Percentiles rank a stretch among this genome's conserved stretches.
phyloP scores from a whole-genome alignment of 495 filamentous ascomycete genomes.

The Hypoxylon crocopeplum region DNA sequence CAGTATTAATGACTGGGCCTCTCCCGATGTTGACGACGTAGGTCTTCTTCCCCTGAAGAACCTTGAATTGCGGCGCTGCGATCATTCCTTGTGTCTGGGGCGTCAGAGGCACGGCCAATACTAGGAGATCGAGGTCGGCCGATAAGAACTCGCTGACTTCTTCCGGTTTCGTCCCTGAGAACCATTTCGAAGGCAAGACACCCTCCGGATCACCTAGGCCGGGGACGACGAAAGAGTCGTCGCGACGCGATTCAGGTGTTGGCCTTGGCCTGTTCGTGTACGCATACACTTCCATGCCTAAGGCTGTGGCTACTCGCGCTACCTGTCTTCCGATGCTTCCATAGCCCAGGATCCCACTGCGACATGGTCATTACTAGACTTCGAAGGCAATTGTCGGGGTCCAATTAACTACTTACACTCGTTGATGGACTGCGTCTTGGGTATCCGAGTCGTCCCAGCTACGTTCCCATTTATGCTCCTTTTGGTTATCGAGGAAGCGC shows the following conservation, averaged over 20 bases:
- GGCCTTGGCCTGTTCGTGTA: conserved; percentile 72
- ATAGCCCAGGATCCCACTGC: conserved; percentile 80
- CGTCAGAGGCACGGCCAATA: conserved; percentile 79
- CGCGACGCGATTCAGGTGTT: conserved; percentile 61
- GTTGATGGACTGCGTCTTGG: conserved; percentile 53
- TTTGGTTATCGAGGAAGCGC: conserved; percentile 60
- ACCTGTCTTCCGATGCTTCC: conserved; percentile 83
- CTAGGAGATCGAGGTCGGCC: conserved; percentile 74
- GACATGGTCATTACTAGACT: neutral
- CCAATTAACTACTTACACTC: conserved; percentile 48
- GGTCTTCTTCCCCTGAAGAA: conserved; percentile 62
- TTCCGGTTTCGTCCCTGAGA: conserved; percentile 66
- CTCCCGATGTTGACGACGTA: conserved; percentile 79
- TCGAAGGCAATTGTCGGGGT: neutral
- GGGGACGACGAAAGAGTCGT: conserved; percentile 72
- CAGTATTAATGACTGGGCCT: conserved; percentile 73
- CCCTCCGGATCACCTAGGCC: conserved; percentile 82
- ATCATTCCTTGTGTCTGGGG: conserved; percentile 69
- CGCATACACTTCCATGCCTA: conserved; percentile 84
- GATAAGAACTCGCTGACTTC: conserved; percentile 70
- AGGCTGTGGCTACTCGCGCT: conserved; percentile 69
- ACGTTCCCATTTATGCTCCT: conserved; percentile 58
- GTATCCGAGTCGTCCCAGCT: conserved; percentile 41
- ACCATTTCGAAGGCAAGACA: conserved; percentile 73
- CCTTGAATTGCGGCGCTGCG: conserved; percentile 67